Conservation (phyloP, 2,329 filamentous ascomycete genomes). For the Cercospora nicotianae region DNA sequence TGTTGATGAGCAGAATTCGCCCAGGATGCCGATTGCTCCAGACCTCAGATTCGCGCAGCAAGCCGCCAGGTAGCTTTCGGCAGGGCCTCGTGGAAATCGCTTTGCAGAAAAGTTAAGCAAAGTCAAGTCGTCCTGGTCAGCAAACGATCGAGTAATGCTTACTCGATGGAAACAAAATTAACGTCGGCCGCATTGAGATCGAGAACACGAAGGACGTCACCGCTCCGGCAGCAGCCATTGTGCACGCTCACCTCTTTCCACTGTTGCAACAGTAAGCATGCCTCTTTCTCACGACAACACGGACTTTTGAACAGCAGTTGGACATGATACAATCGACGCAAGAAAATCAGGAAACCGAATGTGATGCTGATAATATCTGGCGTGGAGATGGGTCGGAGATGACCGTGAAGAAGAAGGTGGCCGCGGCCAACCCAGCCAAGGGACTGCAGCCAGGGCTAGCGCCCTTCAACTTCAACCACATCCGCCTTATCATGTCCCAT, state of each 20-base stretch:
- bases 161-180: conserved; percentile 23
- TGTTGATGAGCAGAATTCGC: background rate
- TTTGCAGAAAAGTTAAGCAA: background rate
- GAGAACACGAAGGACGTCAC: background rate
- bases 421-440: conserved; percentile 10
- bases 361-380: background rate
- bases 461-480: conserved; percentile 4
- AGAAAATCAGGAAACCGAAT: background rate
- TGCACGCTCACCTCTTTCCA: background rate
- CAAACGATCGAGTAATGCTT: conserved; percentile 26
- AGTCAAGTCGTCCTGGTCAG: background rate
- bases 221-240: background rate
- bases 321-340: background rate
- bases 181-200: conserved; percentile 8
- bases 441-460: background rate
- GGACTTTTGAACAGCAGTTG: background rate
- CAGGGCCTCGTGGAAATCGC: conserved; percentile 1
- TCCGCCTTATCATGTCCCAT: conserved; percentile 7
- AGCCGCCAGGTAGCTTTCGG: background rate
- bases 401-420: conserved; percentile 1
- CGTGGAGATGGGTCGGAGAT: conserved; percentile 1
- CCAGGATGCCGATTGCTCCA: background rate
- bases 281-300: background rate
- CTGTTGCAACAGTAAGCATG: background rate
- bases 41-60: conserved; percentile 2